Evolutionary conservation across 2,329 filamentous ascomycete genomes (phyloP).

Genomic region (Phaeosphaeriaceae sp.): DNA sequence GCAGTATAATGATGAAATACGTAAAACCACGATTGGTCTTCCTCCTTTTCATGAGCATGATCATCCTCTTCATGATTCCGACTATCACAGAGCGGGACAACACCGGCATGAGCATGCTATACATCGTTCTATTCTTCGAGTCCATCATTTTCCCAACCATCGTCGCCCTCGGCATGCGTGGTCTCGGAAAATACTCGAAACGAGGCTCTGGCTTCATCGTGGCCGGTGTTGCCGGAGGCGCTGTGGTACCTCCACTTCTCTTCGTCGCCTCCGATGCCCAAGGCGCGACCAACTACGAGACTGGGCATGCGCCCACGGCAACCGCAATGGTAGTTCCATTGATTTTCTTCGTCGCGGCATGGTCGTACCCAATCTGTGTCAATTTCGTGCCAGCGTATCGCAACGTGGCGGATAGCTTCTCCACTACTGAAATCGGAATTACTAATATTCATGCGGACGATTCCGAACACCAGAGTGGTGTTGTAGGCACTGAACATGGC

Average conservation of each 20-base stretch:
- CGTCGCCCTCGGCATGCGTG: slow-evolving; percentile 78
- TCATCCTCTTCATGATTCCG: slow-evolving; percentile 64
- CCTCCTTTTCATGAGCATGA: slow-evolving; percentile 65
- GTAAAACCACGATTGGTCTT: slow-evolving; percentile 73
- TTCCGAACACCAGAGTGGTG: slow-evolving; percentile 31
- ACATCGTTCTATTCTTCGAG: slow-evolving; percentile 80
- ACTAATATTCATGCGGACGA: slow-evolving; percentile 39
- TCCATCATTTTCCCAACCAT: slow-evolving; percentile 84
- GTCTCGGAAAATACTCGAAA: slow-evolving; percentile 78
- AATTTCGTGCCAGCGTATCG: slow-evolving; percentile 72
- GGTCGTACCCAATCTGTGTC: slow-evolving; percentile 53
- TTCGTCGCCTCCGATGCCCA: slow-evolving; percentile 70
- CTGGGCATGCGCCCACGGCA: slow-evolving; percentile 55
- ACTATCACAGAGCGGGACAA: slow-evolving; percentile 60
- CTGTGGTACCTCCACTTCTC: slow-evolving; percentile 73
- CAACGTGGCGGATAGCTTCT: slow-evolving; percentile 65
- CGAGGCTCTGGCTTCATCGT: slow-evolving; percentile 76
- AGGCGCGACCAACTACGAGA: slow-evolving; percentile 42
- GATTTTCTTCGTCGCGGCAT: slow-evolving; percentile 56
- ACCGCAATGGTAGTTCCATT: slow-evolving; percentile 72
- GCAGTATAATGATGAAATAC: slow-evolving; percentile 69
- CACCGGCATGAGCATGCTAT: slow-evolving; percentile 65
- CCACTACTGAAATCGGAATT: slow-evolving; percentile 55
- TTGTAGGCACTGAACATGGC: not conserved
- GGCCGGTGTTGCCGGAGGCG: slow-evolving; percentile 74